Evolutionary conservation across 257 asterid genomes (phyloP), one percentile per base, ranked within the genome.

Genomic region (Thymus mandschuricus): DNA sequence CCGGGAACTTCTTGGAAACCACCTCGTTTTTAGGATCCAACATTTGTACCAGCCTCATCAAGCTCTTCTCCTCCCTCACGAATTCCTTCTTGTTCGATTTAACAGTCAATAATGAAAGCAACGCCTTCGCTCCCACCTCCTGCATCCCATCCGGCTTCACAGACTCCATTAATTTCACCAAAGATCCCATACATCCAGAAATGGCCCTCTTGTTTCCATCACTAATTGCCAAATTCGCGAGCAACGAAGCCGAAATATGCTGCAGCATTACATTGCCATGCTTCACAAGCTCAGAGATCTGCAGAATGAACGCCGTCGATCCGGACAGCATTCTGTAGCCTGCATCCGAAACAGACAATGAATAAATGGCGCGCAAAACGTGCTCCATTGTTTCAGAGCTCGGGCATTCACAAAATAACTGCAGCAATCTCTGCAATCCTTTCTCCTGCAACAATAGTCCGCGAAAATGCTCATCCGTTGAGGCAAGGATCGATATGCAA

Each of bases 61-160:
- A 52, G 74, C 84, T 81, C 89, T 91, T 94, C 74, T 91, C 99
- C 72, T 94, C 98, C 83, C 80, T 88, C 66, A 86, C 96, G 28
- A 94, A 76, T 46, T 85, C 93, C 60, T 94, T 94, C 80, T 92
- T 76, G 75, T 88, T 94, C 0, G 91, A 86, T 63, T 73, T 88
- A 75, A 85, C 89, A 1, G 85, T 73, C 76, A 91, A 71, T 80
- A 94, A 35, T 0, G 99, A 91, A n/a, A 88, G 72, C 74, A 94
- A 82, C 0, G 99, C 99, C 70, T 91, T 89, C 2, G 97, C 79
- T 40, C 90, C 96, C 12, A 91, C 95, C 76, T 91, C 99, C 72
- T 89, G 97, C 83, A 94, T 78, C 40, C 99, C 98, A 29, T 89
- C 92, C 0, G 98, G 99, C 86, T 94, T 94, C 50, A 83, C 76